Conservation (phyloP, 2,329 filamentous ascomycete species). For the Tolypocladium inflatum region DNA sequence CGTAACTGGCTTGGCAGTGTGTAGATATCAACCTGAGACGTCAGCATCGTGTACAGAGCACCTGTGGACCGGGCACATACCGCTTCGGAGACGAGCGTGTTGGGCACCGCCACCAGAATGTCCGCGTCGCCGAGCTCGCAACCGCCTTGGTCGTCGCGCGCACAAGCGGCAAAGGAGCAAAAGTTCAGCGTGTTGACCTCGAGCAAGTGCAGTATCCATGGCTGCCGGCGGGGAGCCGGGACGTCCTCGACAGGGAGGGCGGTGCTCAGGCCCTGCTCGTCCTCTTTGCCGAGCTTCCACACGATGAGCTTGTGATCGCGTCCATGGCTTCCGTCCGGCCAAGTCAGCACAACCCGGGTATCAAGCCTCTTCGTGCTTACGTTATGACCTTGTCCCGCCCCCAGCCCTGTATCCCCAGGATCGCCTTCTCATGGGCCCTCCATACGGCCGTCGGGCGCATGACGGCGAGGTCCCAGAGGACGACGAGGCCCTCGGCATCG, state of each 20-base stretch:
- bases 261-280: slow-evolving; percentile 57
- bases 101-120: slow-evolving; percentile 71
- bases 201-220: slow-evolving; percentile 79
- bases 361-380: slow-evolving; percentile 41
- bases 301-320: slow-evolving; percentile 79
- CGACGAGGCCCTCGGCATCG: slow-evolving; percentile 82
- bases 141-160: slow-evolving; percentile 17
- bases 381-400: slow-evolving; percentile 68
- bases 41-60: slow-evolving; percentile 1
- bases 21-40: slow-evolving; percentile 64
- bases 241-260: slow-evolving; percentile 60
- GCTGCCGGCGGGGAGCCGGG: slow-evolving; percentile 43
- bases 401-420: slow-evolving; percentile 69
- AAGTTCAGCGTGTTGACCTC: slow-evolving; percentile 93
- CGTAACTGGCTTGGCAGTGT: slow-evolving; percentile 66
- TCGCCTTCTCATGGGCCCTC: slow-evolving; percentile 70
- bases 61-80: slow-evolving; percentile 27
- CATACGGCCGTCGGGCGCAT: slow-evolving; percentile 78
- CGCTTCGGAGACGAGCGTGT: slow-evolving; percentile 62
- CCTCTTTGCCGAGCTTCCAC: slow-evolving; percentile 60
- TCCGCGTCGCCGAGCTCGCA: slow-evolving; percentile 18
- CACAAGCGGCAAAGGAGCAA: slow-evolving; percentile 67
- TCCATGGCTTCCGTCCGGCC: slow-evolving; percentile 59
- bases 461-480: slow-evolving; percentile 75
- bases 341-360: not conserved